Evolutionary conservation across 108 stramenopile species (phyloP).

Genomic region (Nannochloropsis salina): DNA sequence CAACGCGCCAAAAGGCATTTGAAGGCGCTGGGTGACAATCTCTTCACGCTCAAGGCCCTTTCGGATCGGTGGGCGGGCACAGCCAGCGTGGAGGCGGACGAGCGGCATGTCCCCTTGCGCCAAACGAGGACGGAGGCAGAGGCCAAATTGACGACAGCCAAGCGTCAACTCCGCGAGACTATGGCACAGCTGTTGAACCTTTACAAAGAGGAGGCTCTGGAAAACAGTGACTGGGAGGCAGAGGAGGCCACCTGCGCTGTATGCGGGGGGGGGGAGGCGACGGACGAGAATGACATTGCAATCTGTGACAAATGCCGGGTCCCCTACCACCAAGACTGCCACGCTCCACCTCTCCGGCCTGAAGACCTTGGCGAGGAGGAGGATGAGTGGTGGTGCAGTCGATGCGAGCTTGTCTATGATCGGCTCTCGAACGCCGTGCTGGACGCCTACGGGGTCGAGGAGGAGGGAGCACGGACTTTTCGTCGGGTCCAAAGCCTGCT

Average conservation of each 20-base stretch:
- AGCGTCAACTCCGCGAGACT: not conserved
- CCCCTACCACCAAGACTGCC: constrained; percentile 8
- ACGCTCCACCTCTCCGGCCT: not conserved
- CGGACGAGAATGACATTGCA: constrained; percentile 16
- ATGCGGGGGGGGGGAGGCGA: not conserved
- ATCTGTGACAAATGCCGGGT: not conserved
- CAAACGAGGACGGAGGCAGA: not conserved
- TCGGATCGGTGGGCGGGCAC: not conserved
- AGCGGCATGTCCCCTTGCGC: not conserved
- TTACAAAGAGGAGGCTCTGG: not conserved
- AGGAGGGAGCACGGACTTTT: not conserved
- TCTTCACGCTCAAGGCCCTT: not conserved
- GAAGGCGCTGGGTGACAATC: not conserved
- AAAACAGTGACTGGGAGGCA: not conserved
- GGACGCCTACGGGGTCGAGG: not conserved
- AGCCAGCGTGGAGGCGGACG: not conserved
- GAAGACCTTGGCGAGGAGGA: constrained; percentile 12
- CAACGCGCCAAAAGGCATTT: not conserved
- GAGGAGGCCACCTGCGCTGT: not conserved
- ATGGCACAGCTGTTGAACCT: not conserved
- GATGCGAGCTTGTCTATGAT: not conserved
- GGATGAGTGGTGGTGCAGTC: not conserved
- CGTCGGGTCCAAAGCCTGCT: not conserved
- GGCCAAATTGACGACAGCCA: not conserved
- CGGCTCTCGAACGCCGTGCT: not conserved